Evolutionary conservation across 441 rosid genomes (phyloP).

Genomic region (Erodium moschatum): DNA sequence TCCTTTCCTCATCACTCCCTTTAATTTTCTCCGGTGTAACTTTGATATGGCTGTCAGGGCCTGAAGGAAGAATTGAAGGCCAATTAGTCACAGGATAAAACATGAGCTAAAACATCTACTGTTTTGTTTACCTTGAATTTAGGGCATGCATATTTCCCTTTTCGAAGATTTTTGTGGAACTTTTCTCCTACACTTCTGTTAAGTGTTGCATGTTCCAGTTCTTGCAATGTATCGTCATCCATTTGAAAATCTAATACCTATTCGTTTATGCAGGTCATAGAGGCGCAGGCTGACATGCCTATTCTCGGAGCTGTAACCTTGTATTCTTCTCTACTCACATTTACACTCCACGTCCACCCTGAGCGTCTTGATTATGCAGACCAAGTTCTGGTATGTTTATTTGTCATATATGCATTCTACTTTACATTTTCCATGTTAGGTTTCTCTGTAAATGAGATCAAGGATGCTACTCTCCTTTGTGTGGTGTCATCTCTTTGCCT

Average conservation of each 20-base stretch:
- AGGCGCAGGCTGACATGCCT: conserved; percentile 92
- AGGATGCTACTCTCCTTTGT: conserved; percentile 1
- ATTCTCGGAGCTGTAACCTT: conserved; percentile 81
- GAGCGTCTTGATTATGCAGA: conserved; percentile 97
- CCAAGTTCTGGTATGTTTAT: conserved; percentile 78
- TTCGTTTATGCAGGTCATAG: conserved; percentile 66
- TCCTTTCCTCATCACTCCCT: no score
- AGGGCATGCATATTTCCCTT: not conserved
- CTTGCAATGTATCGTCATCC: not conserved
- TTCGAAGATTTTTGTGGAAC: not conserved
- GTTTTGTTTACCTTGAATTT: not conserved
- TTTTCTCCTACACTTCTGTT: not conserved
- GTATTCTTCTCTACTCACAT: conserved; percentile 91
- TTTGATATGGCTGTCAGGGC: not conserved
- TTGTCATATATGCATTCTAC: conserved; percentile 12
- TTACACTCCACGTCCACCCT: conserved; percentile 94
- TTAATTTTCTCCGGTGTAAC: not conserved
- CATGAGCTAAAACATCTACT: not conserved
- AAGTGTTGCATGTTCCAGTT: not conserved
- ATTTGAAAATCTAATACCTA: conserved; percentile 5
- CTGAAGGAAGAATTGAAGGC: not conserved
- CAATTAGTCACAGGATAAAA: not conserved
- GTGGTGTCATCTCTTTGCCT: conserved; percentile 12
- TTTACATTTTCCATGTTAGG: not conserved
- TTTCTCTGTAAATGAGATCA: not conserved